phyloP scores from a whole-genome alignment of 345 rosid genomes.

The Isatis tinctoria region DNA sequence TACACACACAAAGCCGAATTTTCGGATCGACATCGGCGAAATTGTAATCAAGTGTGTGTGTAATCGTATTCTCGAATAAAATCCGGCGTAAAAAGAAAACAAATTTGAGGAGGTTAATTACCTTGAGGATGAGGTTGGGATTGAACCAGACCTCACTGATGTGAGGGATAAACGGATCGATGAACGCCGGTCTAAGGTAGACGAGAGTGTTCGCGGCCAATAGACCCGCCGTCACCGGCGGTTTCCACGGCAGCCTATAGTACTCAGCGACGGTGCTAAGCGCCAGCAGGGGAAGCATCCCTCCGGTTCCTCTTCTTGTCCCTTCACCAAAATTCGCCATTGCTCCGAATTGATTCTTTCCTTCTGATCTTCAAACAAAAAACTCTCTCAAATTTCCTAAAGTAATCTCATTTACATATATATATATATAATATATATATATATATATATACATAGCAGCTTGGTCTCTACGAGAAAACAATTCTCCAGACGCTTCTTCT shows the following conservation, averaged over 20 bases:
- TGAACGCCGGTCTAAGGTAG: constrained; percentile 66
- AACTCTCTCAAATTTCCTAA: not conserved
- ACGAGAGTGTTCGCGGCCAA: constrained; percentile 69
- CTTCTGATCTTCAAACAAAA: not conserved
- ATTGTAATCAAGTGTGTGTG: not conserved
- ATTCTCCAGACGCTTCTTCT: constrained; percentile 22
- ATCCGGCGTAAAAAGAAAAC: no score
- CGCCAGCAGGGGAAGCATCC: constrained; percentile 76
- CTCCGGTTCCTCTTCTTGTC: constrained; percentile 38
- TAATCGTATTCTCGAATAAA: not conserved
- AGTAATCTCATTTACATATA: not conserved
- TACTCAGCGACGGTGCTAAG: constrained; percentile 69
- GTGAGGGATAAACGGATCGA: constrained; percentile 56
- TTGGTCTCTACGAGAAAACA: constrained; percentile 23
- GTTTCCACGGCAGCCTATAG: constrained; percentile 77
- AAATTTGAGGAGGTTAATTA: constrained; percentile 17
- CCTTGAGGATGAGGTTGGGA: constrained; percentile 86
- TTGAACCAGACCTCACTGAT: constrained; percentile 78
- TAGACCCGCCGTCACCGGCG: constrained; percentile 86
- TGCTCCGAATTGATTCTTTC: constrained; percentile 3
- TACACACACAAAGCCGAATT: not conserved
- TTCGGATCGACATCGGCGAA: not conserved
- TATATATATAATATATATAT: no score
- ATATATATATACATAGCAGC: constrained; percentile 11
- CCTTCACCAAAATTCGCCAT: constrained; percentile 36